phyloP scores from a whole-genome alignment of 1,139 yeast genomes.

The Lodderomyces elongisporus region DNA sequence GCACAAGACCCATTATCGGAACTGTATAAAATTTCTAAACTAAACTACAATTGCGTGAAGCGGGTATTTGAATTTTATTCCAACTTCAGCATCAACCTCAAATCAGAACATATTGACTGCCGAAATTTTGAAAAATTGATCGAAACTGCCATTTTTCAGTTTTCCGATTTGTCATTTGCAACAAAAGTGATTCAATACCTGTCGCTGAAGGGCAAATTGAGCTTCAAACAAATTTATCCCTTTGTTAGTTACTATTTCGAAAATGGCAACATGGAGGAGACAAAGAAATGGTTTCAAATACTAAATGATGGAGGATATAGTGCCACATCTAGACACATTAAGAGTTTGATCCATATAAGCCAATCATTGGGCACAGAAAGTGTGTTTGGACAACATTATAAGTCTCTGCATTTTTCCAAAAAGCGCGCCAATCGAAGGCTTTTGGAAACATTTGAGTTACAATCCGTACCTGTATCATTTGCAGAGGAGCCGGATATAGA shows the following conservation, averaged over 20 bases:
- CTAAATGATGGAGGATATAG: not conserved
- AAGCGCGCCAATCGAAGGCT: too few species aligned
- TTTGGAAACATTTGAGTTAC: too few species aligned
- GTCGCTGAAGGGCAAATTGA: slow-evolving; percentile 24
- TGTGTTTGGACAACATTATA: too few species aligned
- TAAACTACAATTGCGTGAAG: slow-evolving; percentile 29
- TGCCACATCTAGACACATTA: too few species aligned
- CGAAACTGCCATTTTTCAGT: slow-evolving; percentile 23
- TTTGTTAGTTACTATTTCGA: slow-evolving; percentile 34
- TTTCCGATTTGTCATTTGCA: slow-evolving; percentile 35
- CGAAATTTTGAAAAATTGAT: slow-evolving; percentile 30
- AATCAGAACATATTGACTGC: too few species aligned
- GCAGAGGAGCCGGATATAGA: too few species aligned
- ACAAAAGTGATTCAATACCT: slow-evolving; percentile 24
- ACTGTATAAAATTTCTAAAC: too few species aligned
- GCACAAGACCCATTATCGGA: too few species aligned
- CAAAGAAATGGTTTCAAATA: slow-evolving; percentile 33
- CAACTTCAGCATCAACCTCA: not conserved
- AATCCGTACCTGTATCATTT: too few species aligned
- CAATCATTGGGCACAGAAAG: too few species aligned
- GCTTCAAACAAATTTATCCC: slow-evolving; percentile 39
- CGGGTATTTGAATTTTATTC: slow-evolving; percentile 22
- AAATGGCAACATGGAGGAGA: slow-evolving; percentile 25
- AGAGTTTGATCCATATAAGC: too few species aligned
- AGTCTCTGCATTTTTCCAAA: too few species aligned